Base-by-base conservation (phyloP, 139 green algal species). In the Closterium sp. region DNA sequence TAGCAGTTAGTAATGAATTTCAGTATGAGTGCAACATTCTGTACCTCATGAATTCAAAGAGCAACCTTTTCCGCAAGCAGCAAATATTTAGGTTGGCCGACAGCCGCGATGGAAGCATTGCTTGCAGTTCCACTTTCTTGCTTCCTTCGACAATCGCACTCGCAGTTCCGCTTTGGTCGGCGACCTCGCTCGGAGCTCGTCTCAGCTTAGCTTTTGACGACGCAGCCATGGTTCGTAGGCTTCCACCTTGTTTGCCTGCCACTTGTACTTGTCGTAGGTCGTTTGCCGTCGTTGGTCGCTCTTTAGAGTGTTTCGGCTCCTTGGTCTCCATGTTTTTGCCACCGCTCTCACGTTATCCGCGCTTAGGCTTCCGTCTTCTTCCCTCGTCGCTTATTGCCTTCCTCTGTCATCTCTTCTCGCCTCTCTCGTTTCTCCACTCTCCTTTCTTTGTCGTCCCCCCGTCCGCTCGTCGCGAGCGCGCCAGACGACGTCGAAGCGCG, bases 401-500 rank as follows among this genome's bases (percentile, higher is more conserved):
- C 2, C 85, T 32, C n/a, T 24, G 10, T 31, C 85, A 30, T 87
- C 85, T 31, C 85, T 87, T 27, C 79, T 86, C 79, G 24, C 79
- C 85, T 87, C 28, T 87, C 85, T 28, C 28, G 19, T 87, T 29
- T 31, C 21, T 28, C 85, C n/a, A 29, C 85, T 29, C 28, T 17
- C 28, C 85, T 87, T 29, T 31, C 85, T 2, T 31, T 29, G 27
- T 29, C 27, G 19, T 1, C 28, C 85, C 22, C 85, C 27, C 28
- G 85, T 87, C 85, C 28, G 21, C 85, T 24, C 28, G 28, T 29
- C 85, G 85, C 10, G 24, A 30, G 79, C 27, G 85, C 32, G 85
- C 85, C 91, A 94, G 91, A 94, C 91, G 89, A 94, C 91, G 9
- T 95, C 92, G 2, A 95, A 90, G 31, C 87, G 94, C 24, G 17